These are phyloP conservation scores for Escallonia herrerae DNA, from an alignment of 129 eudicot genomes.

Conservation along the genomic window DNA sequence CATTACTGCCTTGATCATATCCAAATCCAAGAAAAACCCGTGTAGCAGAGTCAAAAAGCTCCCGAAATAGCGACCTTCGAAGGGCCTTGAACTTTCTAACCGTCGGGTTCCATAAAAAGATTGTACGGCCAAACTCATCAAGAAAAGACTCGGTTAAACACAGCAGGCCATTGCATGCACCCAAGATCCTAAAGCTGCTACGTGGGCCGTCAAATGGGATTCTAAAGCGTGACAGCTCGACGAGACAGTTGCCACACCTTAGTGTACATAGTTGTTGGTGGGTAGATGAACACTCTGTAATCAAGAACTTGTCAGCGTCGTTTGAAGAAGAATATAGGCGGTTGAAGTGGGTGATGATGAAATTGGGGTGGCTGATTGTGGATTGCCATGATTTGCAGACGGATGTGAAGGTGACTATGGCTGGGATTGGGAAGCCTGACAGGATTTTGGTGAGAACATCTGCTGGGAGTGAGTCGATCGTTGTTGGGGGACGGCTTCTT, in stretches of 20 bases:
- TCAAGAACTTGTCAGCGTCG: not conserved
- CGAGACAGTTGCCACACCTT: no score
- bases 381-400: conserved; percentile 2
- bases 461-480: not conserved
- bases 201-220: no score
- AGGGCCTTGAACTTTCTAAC: not conserved
- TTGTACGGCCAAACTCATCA: not conserved
- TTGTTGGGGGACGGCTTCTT: not conserved
- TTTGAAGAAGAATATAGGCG: no score
- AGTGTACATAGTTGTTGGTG: not conserved
- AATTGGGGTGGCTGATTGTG: not conserved
- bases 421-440: not conserved
- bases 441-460: not conserved
- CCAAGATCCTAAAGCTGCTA: no score
- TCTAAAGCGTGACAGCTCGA: no score
- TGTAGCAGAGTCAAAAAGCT: not conserved
- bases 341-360: not conserved
- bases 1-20: not conserved
- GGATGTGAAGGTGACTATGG: not conserved
- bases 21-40: not conserved
- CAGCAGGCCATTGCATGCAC: not conserved
- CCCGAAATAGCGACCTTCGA: not conserved
- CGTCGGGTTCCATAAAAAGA: not conserved
- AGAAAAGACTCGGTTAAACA: not conserved
- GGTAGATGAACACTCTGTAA: not conserved